These are phyloP conservation scores for Leccinum pachyderme DNA, from an alignment of 1,284 basidiomycete species.

Conservation along the genomic window DNA sequence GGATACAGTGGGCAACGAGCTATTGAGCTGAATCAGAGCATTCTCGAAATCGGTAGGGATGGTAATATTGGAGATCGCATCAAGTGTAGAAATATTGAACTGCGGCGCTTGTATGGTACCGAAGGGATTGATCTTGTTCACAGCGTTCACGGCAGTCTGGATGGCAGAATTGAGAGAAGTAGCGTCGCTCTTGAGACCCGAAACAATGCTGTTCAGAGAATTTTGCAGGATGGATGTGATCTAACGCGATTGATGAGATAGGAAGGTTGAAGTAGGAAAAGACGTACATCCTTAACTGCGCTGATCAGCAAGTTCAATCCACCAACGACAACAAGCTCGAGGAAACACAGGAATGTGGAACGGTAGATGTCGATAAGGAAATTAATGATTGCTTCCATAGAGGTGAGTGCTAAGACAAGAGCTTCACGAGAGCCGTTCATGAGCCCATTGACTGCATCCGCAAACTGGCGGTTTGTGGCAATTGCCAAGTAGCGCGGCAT, in stretches of 20 bases:
- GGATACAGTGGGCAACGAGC: slow-evolving; percentile 75
- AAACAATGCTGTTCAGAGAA: slow-evolving; percentile 59
- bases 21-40: slow-evolving; percentile 73
- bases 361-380: slow-evolving; percentile 93
- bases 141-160: slow-evolving; percentile 55
- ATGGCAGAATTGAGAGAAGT: slow-evolving; percentile 68
- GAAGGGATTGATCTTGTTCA: slow-evolving; percentile 75
- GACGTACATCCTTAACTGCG: slow-evolving; percentile 75
- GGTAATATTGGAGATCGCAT: slow-evolving; percentile 73
- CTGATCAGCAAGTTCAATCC: slow-evolving; percentile 77
- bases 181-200: slow-evolving; percentile 72
- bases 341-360: slow-evolving; percentile 87
- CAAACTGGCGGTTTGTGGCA: slow-evolving; percentile 78
- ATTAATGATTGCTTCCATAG: slow-evolving; percentile 85
- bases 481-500: slow-evolving; percentile 86
- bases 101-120: slow-evolving; percentile 65
- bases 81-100: slow-evolving; percentile 71
- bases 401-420: slow-evolving; percentile 71
- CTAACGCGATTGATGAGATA: slow-evolving; percentile 40
- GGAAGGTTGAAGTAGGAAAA: neutral
- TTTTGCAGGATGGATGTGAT: slow-evolving; percentile 65
- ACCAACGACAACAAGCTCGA: slow-evolving; percentile 87
- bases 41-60: slow-evolving; percentile 81
- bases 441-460: slow-evolving; percentile 73
- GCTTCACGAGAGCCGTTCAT: slow-evolving; percentile 75